Conservation (phyloP, 768 basidiomycete species). For the Lentinula aciculospora region DNA sequence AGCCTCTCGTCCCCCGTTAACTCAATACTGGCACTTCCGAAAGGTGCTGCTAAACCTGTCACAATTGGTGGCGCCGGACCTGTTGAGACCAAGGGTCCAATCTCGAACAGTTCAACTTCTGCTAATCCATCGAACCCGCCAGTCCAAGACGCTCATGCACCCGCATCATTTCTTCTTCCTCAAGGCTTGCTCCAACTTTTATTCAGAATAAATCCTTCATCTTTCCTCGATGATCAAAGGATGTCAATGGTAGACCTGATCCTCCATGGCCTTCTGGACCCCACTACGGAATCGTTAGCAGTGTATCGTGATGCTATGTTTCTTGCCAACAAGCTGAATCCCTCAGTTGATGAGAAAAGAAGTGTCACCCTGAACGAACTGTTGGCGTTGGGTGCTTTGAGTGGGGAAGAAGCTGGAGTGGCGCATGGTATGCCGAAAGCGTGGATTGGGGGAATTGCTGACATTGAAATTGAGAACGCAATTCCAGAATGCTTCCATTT, state of each 20-base stretch:
- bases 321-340: background rate
- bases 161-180: background rate
- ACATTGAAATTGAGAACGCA: background rate
- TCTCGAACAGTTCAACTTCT: background rate
- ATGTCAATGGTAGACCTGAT: background rate
- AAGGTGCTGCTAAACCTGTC: slow-evolving; percentile 2
- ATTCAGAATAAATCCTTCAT: background rate
- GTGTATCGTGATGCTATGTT: background rate
- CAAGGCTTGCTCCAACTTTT: background rate
- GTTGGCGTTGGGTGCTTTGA: background rate
- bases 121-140: too few relatives aligned
- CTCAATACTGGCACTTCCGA: background rate
- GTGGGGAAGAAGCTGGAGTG: background rate
- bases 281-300: background rate
- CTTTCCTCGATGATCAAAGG: background rate
- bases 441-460: slow-evolving; percentile 1
- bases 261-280: slow-evolving; percentile 1
- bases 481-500: background rate
- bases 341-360: background rate
- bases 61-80: background rate
- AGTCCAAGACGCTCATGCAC: background rate
- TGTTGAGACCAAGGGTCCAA: background rate
- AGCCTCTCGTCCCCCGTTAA: background rate
- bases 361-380: background rate
- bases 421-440: background rate